These are phyloP conservation scores for Metarhizium anisopliae DNA, from an alignment of 2,329 filamentous ascomycete genomes.

Conservation along the genomic window DNA sequence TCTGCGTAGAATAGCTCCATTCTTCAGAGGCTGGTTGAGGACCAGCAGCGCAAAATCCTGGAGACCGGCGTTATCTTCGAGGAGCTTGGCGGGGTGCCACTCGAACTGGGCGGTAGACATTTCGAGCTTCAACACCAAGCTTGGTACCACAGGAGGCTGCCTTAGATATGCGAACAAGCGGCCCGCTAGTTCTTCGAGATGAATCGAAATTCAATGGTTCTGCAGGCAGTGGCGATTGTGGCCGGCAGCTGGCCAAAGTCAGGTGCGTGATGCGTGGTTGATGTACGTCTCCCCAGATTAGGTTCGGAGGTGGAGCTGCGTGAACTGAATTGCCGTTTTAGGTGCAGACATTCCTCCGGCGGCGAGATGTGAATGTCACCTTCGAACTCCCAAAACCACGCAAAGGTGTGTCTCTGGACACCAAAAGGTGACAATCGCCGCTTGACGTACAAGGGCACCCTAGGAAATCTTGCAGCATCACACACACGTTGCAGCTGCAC, in stretches of 20 bases:
- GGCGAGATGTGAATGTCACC: not conserved
- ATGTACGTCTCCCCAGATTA: not conserved
- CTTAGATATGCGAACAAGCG: not conserved
- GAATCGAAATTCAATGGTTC: not conserved
- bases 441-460: not conserved
- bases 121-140: not conserved
- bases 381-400: not conserved
- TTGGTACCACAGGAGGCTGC: not conserved
- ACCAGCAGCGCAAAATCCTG: conserved; percentile 36
- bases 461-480: not conserved
- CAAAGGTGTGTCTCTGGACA: not conserved
- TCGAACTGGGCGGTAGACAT: conserved; percentile 23
- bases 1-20: conserved; percentile 36
- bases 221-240: not conserved
- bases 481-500: conserved; percentile 2
- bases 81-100: conserved; percentile 30
- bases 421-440: not conserved
- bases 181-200: not conserved
- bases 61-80: conserved; percentile 22
- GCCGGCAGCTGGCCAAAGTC: not conserved
- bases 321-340: not conserved
- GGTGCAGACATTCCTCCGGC: not conserved
- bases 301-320: not conserved
- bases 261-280: not conserved
- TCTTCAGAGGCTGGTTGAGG: conserved; percentile 41